phyloP scores from a whole-genome alignment of 352 stramenopile species.

The Lagenidium giganteum region DNA sequence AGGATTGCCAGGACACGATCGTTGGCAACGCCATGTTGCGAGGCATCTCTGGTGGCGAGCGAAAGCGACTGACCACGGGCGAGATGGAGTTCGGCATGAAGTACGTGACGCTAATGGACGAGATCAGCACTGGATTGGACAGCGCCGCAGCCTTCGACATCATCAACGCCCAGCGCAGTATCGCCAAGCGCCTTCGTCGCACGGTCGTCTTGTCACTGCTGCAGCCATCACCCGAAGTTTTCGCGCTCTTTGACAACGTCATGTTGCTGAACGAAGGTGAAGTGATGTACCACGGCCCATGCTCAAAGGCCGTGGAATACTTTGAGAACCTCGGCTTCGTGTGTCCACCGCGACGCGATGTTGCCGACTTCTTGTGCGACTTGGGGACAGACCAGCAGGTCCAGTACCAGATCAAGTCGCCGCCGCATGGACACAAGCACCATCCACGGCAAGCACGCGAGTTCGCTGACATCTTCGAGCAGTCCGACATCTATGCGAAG shows the following conservation, averaged over 20 bases:
- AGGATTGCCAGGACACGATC: slow-evolving; percentile 52
- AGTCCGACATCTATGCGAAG: slow-evolving; percentile 29
- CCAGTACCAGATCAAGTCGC: slow-evolving; percentile 21
- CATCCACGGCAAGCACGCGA: slow-evolving; percentile 27
- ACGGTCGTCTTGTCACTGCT: slow-evolving; percentile 78
- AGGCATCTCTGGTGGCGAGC: slow-evolving; percentile 58
- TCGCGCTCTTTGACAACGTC: slow-evolving; percentile 91
- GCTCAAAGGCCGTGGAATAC: slow-evolving; percentile 54
- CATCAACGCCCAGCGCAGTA: slow-evolving; percentile 30
- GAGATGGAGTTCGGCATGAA: slow-evolving; percentile 78
- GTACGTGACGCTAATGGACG: slow-evolving; percentile 75
- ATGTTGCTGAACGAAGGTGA: slow-evolving; percentile 88
- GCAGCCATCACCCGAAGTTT: slow-evolving; percentile 90
- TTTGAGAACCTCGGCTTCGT: slow-evolving; percentile 71
- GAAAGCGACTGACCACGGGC: slow-evolving; percentile 58
- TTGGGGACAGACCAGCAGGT: slow-evolving; percentile 35
- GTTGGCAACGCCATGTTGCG: slow-evolving; percentile 50
- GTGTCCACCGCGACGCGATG: slow-evolving; percentile 58
- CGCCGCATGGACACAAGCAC: not conserved
- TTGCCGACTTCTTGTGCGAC: slow-evolving; percentile 90
- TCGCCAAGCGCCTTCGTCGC: slow-evolving; percentile 38
- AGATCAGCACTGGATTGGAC: slow-evolving; percentile 64
- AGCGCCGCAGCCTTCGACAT: slow-evolving; percentile 53
- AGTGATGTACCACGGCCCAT: slow-evolving; percentile 84
- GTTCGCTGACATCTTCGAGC: slow-evolving; percentile 34